Conservation (phyloP, 2,329 filamentous ascomycete genomes). For the Monascus ruber region DNA sequence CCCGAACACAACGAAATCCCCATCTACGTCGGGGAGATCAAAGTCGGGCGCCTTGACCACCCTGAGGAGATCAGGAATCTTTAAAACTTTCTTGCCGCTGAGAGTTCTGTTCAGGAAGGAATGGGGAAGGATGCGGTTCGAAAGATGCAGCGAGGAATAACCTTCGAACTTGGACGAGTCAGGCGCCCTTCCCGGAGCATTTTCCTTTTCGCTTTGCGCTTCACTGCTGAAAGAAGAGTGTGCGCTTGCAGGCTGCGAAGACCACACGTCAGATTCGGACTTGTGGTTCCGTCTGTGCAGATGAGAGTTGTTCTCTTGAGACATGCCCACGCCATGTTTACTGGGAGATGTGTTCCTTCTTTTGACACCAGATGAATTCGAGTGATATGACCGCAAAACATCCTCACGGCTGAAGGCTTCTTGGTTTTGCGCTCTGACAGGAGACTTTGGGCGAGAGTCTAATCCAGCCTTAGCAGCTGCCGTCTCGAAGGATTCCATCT, state of each 20-base stretch:
- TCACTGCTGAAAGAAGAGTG: conserved; percentile 7
- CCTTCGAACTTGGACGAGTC: conserved; percentile 64
- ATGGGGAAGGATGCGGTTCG: conserved; percentile 72
- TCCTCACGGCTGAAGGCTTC: conserved; percentile 54
- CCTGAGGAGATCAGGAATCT: conserved; percentile 68
- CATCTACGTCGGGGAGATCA: conserved; percentile 67
- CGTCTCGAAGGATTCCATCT: conserved; percentile 32
- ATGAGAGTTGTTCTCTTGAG: conserved; percentile 10
- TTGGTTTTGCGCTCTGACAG: conserved; percentile 35
- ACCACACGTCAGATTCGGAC: conserved; percentile 9
- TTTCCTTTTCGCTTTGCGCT: conserved; percentile 9
- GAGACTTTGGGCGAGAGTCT: conserved; percentile 30
- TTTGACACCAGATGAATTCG: conserved; percentile 17
- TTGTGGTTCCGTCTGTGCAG: conserved; percentile 13
- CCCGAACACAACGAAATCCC: conserved; percentile 80
- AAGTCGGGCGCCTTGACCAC: conserved; percentile 74
- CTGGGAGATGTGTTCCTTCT: conserved; percentile 26
- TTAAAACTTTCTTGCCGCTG: conserved; percentile 62
- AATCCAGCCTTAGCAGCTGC: conserved; percentile 23
- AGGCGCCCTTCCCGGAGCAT: conserved; percentile 16
- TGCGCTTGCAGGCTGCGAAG: conserved; percentile 4
- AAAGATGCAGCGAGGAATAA: conserved; percentile 75
- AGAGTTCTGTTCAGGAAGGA: conserved; percentile 67
- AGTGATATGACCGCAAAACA: conserved; percentile 32
- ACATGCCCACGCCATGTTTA: conserved; percentile 7